Evolutionary conservation across 192 early-diverging fungal species (phyloP), one percentile per base, ranked within the genome.

Genomic region (Gorgonomyces haynaldii): DNA sequence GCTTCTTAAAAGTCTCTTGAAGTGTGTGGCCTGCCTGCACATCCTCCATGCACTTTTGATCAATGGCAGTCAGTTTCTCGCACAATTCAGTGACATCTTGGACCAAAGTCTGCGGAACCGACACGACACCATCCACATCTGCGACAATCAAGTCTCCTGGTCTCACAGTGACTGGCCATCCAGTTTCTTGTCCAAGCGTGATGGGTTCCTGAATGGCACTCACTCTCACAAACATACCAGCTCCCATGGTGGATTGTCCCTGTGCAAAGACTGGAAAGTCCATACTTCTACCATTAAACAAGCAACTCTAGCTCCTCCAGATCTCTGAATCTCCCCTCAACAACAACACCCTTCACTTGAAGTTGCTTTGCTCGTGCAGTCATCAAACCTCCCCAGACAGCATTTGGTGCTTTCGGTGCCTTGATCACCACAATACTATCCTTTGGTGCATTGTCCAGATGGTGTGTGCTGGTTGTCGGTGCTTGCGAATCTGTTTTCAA

Each of bases 351-450:
- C 9, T 24, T 45, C 16, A 47, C 54, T n/a, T 58, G 58, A 8
- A 65, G 21, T 1, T 23, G 39, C 6, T 47, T 52, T 0, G 69
- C 69, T 10, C 69, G 58, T 1, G 64, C 52, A 2, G 59, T 51
- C 56, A 72, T 56, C 16, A 77, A 58, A 1, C 74, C 74, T n/a
- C 74, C 74, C 45, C 53, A 70, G 31, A 70, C 61, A 5, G 70
- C 74, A 49, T 72, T 72, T 9, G 65, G 62, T 10, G 37, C 34
- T 4, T n/a, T 34, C 7, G 24, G 64, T 4, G 62, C 54, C 6
- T 51, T 50, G 25, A 77, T 45, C 12, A 77, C 66, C 16, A 77
- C 38, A 6, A 77, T 58, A 12, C 53, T 37, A 28, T 54, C 60
- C 0, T n/a, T 10, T 4, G 61, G 53, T 8, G 48, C 45, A 23